Percentiles rank a stretch among this genome's conserved stretches.
Evolutionary conservation across 225 moss, liverwort and hornwort species (phyloP).

Genomic region (Pseudoscleropodium purum): DNA sequence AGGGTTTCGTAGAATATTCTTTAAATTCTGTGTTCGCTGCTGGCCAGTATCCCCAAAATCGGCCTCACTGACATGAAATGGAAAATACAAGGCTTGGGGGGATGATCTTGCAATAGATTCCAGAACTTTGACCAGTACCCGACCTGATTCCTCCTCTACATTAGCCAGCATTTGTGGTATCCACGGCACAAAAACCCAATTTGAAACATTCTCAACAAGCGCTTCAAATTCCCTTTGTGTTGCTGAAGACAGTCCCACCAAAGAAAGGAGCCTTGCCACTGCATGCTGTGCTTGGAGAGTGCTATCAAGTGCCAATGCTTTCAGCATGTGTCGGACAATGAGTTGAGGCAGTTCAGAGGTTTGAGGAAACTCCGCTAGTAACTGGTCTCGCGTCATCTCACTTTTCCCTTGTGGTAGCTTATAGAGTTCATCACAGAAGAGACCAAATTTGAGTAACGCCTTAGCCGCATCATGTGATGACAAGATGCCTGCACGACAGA

Average conservation of each 20-base stretch:
- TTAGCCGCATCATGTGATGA: conserved; percentile 41
- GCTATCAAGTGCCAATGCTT: conserved; percentile 59
- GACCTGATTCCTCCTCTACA: conserved; percentile 66
- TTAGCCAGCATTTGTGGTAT: conserved; percentile 83
- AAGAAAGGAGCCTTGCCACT: conserved; percentile 72
- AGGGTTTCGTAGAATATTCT: conserved; percentile 37
- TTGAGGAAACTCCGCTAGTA: conserved; percentile 42
- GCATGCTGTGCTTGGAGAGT: conserved; percentile 72
- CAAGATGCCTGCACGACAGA: conserved; percentile 5
- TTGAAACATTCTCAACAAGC: conserved; percentile 50
- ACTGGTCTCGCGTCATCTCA: conserved; percentile 21
- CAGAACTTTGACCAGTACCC: conserved; percentile 48
- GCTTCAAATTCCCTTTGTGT: conserved; percentile 46
- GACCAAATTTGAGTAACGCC: conserved; percentile 62
- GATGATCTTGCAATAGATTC: conserved; percentile 55
- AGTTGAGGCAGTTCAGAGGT: conserved; percentile 48
- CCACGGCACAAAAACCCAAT: conserved; percentile 88
- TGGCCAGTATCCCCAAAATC: conserved; percentile 51
- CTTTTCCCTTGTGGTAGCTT: conserved; percentile 31
- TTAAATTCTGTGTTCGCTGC: conserved; percentile 38
- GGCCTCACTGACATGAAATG: conserved; percentile 74
- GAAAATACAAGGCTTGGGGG: conserved; percentile 74
- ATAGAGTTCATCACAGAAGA: conserved; percentile 85
- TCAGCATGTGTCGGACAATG: conserved; percentile 64
- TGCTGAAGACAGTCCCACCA: conserved; percentile 50